phyloP scores from a whole-genome alignment of 331 rosid species.

The Telfairia occidentalis region DNA sequence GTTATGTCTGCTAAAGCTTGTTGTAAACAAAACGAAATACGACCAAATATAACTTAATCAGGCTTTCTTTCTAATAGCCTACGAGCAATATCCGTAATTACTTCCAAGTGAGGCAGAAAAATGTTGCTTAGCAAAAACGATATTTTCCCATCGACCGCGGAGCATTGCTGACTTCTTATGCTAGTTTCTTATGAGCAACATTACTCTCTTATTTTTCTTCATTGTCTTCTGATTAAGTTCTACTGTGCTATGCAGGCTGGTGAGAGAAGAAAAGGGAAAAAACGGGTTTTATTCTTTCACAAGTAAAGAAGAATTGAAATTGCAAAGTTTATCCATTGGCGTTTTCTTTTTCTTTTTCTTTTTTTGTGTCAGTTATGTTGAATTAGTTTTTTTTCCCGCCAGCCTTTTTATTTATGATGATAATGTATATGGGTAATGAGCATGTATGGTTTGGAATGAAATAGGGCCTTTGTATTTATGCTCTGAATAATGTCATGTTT shows the following conservation, averaged over 20 bases:
- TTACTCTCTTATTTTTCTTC: neutral
- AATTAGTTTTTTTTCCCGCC: neutral
- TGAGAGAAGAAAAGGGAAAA: constrained; percentile 69
- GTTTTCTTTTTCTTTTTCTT: neutral
- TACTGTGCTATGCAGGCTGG: constrained; percentile 51
- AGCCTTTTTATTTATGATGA: neutral
- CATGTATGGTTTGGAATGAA: neutral
- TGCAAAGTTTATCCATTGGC: constrained; percentile 1
- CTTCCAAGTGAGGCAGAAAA: neutral
- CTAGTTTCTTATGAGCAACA: neutral
- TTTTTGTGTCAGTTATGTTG: neutral
- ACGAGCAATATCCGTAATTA: neutral
- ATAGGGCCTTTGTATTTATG: neutral
- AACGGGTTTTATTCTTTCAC: constrained; percentile 56
- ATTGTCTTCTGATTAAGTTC: neutral
- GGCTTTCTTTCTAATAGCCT: neutral
- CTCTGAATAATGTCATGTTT: neutral
- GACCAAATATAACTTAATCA: neutral
- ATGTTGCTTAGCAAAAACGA: neutral
- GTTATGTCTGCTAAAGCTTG: neutral
- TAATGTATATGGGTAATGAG: neutral
- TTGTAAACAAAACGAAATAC: neutral
- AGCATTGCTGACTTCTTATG: neutral
- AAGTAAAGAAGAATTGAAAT: constrained; percentile 20
- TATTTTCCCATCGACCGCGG: neutral